Percentiles rank a stretch among this genome's conserved stretches.
These are phyloP conservation scores for Monilinia vaccinii-corymbosi DNA, from an alignment of 2,329 filamentous ascomycete genomes.

Conservation along the genomic window DNA sequence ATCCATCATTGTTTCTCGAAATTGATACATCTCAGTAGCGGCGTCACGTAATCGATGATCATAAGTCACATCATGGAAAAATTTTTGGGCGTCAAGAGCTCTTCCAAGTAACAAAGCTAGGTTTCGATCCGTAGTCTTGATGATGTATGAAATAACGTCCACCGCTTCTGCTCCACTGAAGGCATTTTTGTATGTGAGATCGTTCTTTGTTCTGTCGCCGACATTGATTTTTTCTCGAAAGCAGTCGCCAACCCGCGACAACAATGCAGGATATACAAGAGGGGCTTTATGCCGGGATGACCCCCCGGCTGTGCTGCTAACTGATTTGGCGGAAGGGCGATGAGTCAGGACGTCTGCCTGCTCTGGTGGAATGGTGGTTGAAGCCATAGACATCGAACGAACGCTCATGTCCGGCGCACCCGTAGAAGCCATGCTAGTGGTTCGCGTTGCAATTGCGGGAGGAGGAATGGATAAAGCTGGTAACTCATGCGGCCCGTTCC, in stretches of 20 bases:
- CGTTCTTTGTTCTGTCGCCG: constrained; percentile 90
- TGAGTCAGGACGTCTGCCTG: constrained; percentile 41
- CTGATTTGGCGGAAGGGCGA: constrained; percentile 42
- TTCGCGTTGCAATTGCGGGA: constrained; percentile 43
- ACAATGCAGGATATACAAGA: constrained; percentile 83
- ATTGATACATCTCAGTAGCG: constrained; percentile 92
- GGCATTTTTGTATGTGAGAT: constrained; percentile 90
- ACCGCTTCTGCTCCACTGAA: constrained; percentile 95
- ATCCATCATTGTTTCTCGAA: constrained; percentile 85
- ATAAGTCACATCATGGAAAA: constrained; percentile 98
- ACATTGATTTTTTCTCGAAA: constrained; percentile 84
- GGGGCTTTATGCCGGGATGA: constrained; percentile 48
- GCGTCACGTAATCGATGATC: constrained; percentile 92
- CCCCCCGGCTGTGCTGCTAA: constrained; percentile 25
- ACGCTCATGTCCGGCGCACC: constrained; percentile 33
- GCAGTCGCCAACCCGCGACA: constrained; percentile 88
- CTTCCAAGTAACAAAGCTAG: constrained; percentile 82
- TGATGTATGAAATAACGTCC: constrained; percentile 91
- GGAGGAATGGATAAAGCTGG: constrained; percentile 22
- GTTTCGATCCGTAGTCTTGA: constrained; percentile 93
- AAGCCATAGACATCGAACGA: constrained; percentile 88
- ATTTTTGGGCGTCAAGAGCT: constrained; percentile 93
- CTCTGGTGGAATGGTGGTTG: constrained; percentile 60
- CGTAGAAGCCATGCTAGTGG: constrained; percentile 50
- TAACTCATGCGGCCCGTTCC: constrained; percentile 25